Conservation (phyloP, 495 filamentous ascomycete genomes). For the Penicillium roqueforti region DNA sequence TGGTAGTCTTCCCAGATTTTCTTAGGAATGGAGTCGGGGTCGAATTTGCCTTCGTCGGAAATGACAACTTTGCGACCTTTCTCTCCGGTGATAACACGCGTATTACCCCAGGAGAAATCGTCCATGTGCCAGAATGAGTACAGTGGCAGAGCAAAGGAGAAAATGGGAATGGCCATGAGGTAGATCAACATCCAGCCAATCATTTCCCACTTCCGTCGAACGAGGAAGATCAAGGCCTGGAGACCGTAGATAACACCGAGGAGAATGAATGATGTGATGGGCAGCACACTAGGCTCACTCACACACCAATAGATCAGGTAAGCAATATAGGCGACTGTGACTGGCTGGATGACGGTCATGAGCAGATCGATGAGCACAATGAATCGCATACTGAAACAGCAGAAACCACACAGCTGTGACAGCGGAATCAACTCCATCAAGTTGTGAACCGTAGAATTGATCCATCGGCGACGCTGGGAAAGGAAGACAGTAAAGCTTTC, state of each 20-base stretch:
- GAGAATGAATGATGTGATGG: slow-evolving; percentile 80
- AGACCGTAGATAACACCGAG: slow-evolving; percentile 94
- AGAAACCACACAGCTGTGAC: slow-evolving; percentile 95
- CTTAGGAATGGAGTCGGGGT: slow-evolving; percentile 84
- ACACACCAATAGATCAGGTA: slow-evolving; percentile 80
- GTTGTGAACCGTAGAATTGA: slow-evolving; percentile 99
- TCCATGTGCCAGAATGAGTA: slow-evolving; percentile 99
- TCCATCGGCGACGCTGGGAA: slow-evolving; percentile 98
- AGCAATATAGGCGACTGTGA: slow-evolving; percentile 83
- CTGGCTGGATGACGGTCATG: slow-evolving; percentile 86
- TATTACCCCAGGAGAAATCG: slow-evolving; percentile 99
- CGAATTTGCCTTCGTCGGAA: slow-evolving; percentile 97
- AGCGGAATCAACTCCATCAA: slow-evolving; percentile 92
- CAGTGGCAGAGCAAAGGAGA: slow-evolving; percentile 83
- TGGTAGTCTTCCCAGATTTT: slow-evolving; percentile 99
- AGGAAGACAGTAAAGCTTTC: slow-evolving; percentile 92
- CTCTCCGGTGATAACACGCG: slow-evolving; percentile 95
- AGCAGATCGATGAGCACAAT: slow-evolving; percentile 93
- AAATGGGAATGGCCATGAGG: slow-evolving; percentile 85
- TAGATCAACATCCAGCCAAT: slow-evolving; percentile 99
- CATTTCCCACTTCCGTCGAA: slow-evolving; percentile 97
- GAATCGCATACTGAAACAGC: slow-evolving; percentile 99
- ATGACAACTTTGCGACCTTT: slow-evolving; percentile 89
- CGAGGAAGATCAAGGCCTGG: slow-evolving; percentile 94
- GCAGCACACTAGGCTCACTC: slow-evolving; percentile 57